Percentiles rank a stretch among this genome's conserved stretches.
These are phyloP conservation scores for Lycium barbarum DNA, from an alignment of 257 asterid species.

Conservation along the genomic window DNA sequence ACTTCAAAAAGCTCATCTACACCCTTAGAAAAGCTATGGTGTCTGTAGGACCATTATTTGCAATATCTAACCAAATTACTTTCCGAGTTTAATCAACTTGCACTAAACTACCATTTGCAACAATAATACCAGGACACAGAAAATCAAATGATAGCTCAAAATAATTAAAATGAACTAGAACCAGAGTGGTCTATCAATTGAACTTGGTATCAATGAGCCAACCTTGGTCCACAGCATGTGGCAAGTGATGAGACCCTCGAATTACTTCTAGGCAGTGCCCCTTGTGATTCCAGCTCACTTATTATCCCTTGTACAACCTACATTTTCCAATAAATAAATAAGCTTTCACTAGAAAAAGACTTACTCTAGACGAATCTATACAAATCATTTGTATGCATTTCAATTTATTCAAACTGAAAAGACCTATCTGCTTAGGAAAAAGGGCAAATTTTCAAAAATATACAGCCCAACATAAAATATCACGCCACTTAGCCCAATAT, in stretches of 20 bases:
- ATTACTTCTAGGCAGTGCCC: conserved; percentile 98
- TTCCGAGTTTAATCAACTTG: conserved; percentile 6
- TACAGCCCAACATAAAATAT: no score
- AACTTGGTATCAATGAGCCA: conserved; percentile 35
- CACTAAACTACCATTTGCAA: conserved; percentile 5
- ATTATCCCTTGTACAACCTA: conserved; percentile 98
- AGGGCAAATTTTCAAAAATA: no score
- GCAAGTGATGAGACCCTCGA: conserved; percentile 99
- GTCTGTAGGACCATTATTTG: conserved; percentile 11
- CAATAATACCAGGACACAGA: neutral
- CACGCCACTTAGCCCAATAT: no score
- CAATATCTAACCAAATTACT: neutral
- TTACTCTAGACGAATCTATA: neutral
- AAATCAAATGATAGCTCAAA: conserved; percentile 18
- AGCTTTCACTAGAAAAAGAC: neutral
- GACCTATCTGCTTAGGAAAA: neutral
- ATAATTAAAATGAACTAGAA: conserved; percentile 11
- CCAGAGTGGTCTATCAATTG: neutral
- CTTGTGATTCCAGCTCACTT: conserved; percentile 98
- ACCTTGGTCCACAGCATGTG: conserved; percentile 99
- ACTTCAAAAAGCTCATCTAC: neutral
- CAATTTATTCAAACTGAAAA: conserved; percentile 25
- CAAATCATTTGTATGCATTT: neutral
- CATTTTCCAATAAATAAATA: conserved; percentile 25
- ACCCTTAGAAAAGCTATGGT: neutral